These are phyloP conservation scores for Trametes punicea DNA, from an alignment of 768 basidiomycete genomes.

Conservation along the genomic window DNA sequence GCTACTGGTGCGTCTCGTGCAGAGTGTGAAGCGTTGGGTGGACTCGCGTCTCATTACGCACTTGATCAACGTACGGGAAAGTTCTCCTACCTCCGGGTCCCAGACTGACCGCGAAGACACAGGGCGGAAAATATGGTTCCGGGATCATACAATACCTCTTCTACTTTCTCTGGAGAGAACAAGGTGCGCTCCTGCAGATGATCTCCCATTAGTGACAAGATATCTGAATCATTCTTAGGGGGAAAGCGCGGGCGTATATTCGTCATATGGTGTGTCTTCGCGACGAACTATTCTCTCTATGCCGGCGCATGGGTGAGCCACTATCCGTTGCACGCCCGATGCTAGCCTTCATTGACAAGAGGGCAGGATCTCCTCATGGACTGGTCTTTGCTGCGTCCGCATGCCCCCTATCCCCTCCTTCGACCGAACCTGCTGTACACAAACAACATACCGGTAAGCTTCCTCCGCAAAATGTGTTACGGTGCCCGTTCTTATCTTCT, in stretches of 20 bases:
- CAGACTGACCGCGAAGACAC: not conserved
- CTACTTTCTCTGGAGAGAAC: constrained; percentile 77
- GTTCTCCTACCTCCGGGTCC: not conserved
- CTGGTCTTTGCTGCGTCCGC: constrained; percentile 77
- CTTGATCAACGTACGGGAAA: constrained; percentile 72
- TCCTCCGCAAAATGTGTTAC: not conserved
- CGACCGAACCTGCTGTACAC: constrained; percentile 75
- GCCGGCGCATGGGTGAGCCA: constrained; percentile 70
- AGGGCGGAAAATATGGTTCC: constrained; percentile 83
- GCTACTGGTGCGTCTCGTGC: constrained; percentile 71
- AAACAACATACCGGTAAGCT: constrained; percentile 52
- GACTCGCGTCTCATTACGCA: constrained; percentile 77
- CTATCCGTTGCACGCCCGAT: not conserved
- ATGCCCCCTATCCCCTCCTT: constrained; percentile 54
- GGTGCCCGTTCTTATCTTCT: not conserved
- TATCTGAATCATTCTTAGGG: constrained; percentile 25
- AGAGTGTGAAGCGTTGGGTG: constrained; percentile 82
- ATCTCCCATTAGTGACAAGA: not conserved
- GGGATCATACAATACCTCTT: constrained; percentile 63
- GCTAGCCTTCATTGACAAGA: too few relatives aligned
- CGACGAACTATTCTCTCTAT: constrained; percentile 64
- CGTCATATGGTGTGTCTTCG: constrained; percentile 65
- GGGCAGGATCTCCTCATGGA: constrained; percentile 89
- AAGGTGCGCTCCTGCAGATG: constrained; percentile 41
- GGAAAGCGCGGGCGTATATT: constrained; percentile 47